Base-by-base conservation (phyloP, 78 protist species). In the Dictyostelium intermedium region DNA sequence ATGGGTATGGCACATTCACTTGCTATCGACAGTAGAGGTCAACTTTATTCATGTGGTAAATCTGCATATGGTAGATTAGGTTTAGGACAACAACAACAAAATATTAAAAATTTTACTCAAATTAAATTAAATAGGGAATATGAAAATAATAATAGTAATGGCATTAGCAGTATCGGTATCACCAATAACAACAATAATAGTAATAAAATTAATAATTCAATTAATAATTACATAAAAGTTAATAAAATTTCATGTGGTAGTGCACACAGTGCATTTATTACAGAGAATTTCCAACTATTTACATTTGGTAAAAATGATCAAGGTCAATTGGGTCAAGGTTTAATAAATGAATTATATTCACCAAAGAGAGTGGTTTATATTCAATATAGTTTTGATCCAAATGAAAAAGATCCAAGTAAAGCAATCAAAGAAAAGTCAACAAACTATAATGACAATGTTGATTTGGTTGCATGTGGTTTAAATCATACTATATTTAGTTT, bases 251-350 rank as follows among this genome's bases (percentile, higher is more conserved):
- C 85, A 3, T 81, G 85, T 41, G 93, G 93, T 9, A 35, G 79
- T 37, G 70, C 56, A 13, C 93, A 87, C 77, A 61, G 82, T 45
- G 93, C 93, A 23, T 87, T 87, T 30, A 32, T 87, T 13, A 87
- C 83, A 20, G 93, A 87, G 32, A 53, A 66, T 9, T 34, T 10
- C 13, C 47, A 84, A 30, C 25, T 92, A 16, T 92, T 30, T 47
- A 92, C 96, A 23, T 92, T 92, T 82, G 96, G 96, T 39, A 39
- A 91, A 56, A 66, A 66, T 25, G 85, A 92, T 37, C 60, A 39
- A n/a, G 96, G 96, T n/a, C 96, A 92, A 32, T 25, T 84, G 0
- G 96, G 96, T 20, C 89, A 60, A 4, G 60, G 56, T 11, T 47
- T 72, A 13, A 25, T 73, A 14, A n/a, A 27, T 20, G 83, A 91